Conservation (phyloP, 768 basidiomycete species). For the Lentinula detonsa region DNA sequence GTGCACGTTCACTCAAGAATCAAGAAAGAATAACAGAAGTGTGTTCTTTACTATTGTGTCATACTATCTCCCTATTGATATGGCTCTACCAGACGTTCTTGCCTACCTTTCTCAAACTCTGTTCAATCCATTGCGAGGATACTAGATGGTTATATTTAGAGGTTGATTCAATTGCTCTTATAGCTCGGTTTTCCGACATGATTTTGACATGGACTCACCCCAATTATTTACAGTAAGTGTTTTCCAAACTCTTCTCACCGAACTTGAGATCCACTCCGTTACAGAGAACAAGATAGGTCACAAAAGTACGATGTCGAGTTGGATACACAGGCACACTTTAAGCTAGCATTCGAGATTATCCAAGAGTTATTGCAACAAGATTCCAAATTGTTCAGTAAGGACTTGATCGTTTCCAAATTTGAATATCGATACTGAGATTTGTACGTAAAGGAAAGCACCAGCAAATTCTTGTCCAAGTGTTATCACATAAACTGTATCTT, state of each 20-base stretch:
- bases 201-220: slow-evolving; percentile 76
- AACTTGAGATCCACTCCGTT: not conserved
- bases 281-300: not conserved
- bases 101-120: slow-evolving; percentile 48
- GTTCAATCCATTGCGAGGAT: slow-evolving; percentile 28
- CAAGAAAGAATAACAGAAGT: slow-evolving; percentile 74
- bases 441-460: slow-evolving; percentile 52
- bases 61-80: not conserved
- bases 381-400: slow-evolving; percentile 47
- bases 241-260: not conserved
- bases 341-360: slow-evolving; percentile 48
- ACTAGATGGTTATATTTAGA: slow-evolving; percentile 35
- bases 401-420: not conserved
- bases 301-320: slow-evolving; percentile 23
- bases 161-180: slow-evolving; percentile 43
- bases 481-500: slow-evolving; percentile 59
- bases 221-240: slow-evolving; percentile 19
- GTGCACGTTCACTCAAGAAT: slow-evolving; percentile 70
- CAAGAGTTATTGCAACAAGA: slow-evolving; percentile 33
- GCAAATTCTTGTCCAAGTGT: slow-evolving; percentile 51
- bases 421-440: not conserved
- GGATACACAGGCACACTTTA: slow-evolving; percentile 28
- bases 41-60: slow-evolving; percentile 11
- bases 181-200: slow-evolving; percentile 18
- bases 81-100: not conserved